These are phyloP conservation scores for Camellia oleifera DNA, from an alignment of 179 eudicot genomes.

Conservation along the genomic window DNA sequence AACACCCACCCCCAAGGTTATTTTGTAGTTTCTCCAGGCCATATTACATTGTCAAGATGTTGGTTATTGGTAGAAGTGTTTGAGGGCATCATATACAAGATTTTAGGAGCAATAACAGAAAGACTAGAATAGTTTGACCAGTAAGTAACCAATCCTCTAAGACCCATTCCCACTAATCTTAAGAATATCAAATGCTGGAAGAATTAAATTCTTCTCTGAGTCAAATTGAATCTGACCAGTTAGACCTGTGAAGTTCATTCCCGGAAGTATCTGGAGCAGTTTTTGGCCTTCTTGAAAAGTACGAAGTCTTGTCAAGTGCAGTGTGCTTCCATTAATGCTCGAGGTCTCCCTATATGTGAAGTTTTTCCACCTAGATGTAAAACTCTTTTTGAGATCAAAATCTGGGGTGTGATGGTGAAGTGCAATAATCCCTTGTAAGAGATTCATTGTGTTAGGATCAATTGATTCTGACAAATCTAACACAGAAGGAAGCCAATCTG, in stretches of 20 bases:
- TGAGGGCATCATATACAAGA: slow-evolving; percentile 38
- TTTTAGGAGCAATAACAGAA: slow-evolving; percentile 57
- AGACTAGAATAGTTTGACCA: slow-evolving; percentile 67
- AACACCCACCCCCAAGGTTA: slow-evolving; percentile 60
- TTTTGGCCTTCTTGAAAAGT: slow-evolving; percentile 46
- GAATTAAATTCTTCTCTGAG: slow-evolving; percentile 39
- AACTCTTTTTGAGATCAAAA: slow-evolving; percentile 33
- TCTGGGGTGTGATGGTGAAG: slow-evolving; percentile 53
- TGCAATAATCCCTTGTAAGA: slow-evolving; percentile 55
- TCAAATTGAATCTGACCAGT: slow-evolving; percentile 50
- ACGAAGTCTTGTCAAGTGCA: slow-evolving; percentile 38
- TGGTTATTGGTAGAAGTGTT: slow-evolving; percentile 36
- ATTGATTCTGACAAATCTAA: slow-evolving; percentile 35
- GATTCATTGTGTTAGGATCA: slow-evolving; percentile 27
- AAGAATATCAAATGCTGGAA: slow-evolving; percentile 44
- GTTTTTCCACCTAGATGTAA: slow-evolving; percentile 35
- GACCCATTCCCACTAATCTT: slow-evolving; percentile 50
- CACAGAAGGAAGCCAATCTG: slow-evolving; percentile 68
- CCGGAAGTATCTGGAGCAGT: slow-evolving; percentile 33
- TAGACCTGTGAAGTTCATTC: slow-evolving; percentile 44
- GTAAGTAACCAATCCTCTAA: slow-evolving; percentile 38
- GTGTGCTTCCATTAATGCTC: slow-evolving; percentile 28
- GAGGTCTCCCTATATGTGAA: slow-evolving; percentile 31
- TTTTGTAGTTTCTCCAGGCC: slow-evolving; percentile 63
- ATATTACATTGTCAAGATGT: slow-evolving; percentile 43